Percentiles rank a stretch among this genome's conserved stretches.
Evolutionary conservation across 768 basidiomycete genomes (phyloP).

Genomic region (Lenzites betulinus): DNA sequence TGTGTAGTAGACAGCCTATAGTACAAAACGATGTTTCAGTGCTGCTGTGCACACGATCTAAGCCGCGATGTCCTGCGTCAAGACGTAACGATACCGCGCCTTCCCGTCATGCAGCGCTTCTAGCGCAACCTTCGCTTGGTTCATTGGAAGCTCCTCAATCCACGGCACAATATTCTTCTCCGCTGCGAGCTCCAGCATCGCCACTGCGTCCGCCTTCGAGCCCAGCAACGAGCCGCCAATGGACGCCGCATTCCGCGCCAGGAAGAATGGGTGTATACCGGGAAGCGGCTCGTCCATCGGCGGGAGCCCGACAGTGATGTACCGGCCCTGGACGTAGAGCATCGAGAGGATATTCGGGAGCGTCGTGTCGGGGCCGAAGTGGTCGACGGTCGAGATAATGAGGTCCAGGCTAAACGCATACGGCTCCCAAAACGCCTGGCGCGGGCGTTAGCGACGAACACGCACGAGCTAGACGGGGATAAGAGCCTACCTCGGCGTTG

Average conservation of each 20-base stretch:
- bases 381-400: constrained; percentile 42
- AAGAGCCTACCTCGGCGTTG: constrained; percentile 16
- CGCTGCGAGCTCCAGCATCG: constrained; percentile 61
- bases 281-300: constrained; percentile 44
- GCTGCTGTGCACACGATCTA: too few species aligned
- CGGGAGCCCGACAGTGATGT: constrained; percentile 59
- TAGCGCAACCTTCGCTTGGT: constrained; percentile 49
- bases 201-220: constrained; percentile 53
- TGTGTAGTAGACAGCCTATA: too few species aligned
- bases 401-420: constrained; percentile 47
- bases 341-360: constrained; percentile 42
- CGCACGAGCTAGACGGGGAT: background rate
- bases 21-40: too few species aligned
- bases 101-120: constrained; percentile 47
- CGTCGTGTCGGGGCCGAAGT: constrained; percentile 21
- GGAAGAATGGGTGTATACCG: constrained; percentile 30
- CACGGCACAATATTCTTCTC: constrained; percentile 53
- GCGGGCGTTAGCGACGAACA: background rate
- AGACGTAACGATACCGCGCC: constrained; percentile 57
- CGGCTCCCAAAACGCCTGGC: constrained; percentile 40
- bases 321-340: constrained; percentile 51
- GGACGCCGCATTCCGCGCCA: constrained; percentile 29
- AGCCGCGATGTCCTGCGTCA: constrained; percentile 35
- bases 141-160: constrained; percentile 48
- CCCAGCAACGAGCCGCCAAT: constrained; percentile 46